phyloP scores from a whole-genome alignment of 75 land plant genomes.

The Selaginella moellendorffii region DNA sequence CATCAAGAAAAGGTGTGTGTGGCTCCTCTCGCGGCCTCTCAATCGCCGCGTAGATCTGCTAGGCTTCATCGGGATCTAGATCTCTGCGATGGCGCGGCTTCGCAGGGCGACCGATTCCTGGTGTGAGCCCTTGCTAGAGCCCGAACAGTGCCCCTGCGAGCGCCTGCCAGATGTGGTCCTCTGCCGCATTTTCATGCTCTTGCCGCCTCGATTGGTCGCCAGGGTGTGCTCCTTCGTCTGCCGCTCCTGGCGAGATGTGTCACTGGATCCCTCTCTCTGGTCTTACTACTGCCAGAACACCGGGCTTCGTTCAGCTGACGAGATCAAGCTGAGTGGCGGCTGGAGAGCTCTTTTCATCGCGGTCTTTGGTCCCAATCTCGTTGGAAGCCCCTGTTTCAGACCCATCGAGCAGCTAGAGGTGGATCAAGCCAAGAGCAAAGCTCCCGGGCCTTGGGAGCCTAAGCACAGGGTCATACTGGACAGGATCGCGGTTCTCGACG shows the following conservation, averaged over 20 bases:
- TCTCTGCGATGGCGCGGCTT: too few species aligned
- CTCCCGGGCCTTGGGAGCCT: constrained; percentile 23
- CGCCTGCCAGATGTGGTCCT: constrained; percentile 13
- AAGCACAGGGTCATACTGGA: constrained; percentile 21
- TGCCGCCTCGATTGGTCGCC: constrained; percentile 21
- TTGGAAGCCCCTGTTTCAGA: constrained; percentile 18
- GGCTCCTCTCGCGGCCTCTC: too few species aligned
- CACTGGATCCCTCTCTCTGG: constrained; percentile 20
- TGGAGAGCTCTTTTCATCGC: constrained; percentile 23
- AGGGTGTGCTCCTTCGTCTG: constrained; percentile 22
- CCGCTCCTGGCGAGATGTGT: constrained; percentile 19
- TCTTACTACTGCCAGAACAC: constrained; percentile 15
- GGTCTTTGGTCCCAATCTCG: constrained; percentile 24
- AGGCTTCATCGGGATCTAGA: too few species aligned
- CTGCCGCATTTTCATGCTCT: constrained; percentile 15
- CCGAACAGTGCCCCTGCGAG: too few species aligned
- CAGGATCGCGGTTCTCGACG: constrained; percentile 15
- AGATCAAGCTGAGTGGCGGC: constrained; percentile 16
- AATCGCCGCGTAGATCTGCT: too few species aligned
- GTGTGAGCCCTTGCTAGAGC: too few species aligned
- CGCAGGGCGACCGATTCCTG: too few species aligned
- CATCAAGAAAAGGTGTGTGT: too few species aligned
- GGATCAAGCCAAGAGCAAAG: constrained; percentile 16
- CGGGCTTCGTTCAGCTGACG: constrained; percentile 17
- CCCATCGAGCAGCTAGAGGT: constrained; percentile 17